Base-by-base conservation (phyloP, 2,329 filamentous ascomycete genomes). In the Microsporum audouinii region DNA sequence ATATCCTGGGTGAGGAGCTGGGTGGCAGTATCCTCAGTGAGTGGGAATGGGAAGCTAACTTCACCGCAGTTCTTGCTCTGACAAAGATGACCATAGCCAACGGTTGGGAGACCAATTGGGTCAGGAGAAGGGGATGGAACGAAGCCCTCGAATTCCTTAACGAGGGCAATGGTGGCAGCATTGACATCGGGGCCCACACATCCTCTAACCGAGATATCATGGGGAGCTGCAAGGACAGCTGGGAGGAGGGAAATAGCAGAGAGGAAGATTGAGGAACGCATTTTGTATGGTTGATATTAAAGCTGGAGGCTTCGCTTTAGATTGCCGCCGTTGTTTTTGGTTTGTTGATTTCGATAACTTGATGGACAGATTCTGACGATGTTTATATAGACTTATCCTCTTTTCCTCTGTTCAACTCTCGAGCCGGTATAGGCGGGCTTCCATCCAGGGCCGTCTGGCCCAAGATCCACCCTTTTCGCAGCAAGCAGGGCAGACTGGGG, bases 81-180 rank as follows among this genome's bases (percentile, higher is more conserved):
- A 69, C 79, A 82, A 7, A 79, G 71, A 65, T 81, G 80, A 14
- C 79, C 79, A 63, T 80, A 80, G 2, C 79, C 79, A 0, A 81
- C 75, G 2, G 78, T 81, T 0, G 78, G 77, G 31, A 77, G 69
- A 33, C 78, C 78, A 51, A 75, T 73, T 17, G 78, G 75, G 62
- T 81, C 78, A 4, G 71, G 69, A 27, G 64, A 66, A 14, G 69
- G 67, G 6, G 58, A 65, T 0, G 68, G 57, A 17, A 73, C 65
- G 63, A 72, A 73, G 33, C 70, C 69, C 63, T 76, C 73, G 51
- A 71, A 76, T 63, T 71, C 66, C 58, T 75, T 75, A 62, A 76
- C 73, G 17, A 75, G 65, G 56, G 66, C 49, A 27, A 76, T 61
- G 8, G 72, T 74, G 7, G 70, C 71, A 12, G 61, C 61, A 62